phyloP scores from a whole-genome alignment of 352 stramenopile species.

The Aphanomyces cochlioides region DNA sequence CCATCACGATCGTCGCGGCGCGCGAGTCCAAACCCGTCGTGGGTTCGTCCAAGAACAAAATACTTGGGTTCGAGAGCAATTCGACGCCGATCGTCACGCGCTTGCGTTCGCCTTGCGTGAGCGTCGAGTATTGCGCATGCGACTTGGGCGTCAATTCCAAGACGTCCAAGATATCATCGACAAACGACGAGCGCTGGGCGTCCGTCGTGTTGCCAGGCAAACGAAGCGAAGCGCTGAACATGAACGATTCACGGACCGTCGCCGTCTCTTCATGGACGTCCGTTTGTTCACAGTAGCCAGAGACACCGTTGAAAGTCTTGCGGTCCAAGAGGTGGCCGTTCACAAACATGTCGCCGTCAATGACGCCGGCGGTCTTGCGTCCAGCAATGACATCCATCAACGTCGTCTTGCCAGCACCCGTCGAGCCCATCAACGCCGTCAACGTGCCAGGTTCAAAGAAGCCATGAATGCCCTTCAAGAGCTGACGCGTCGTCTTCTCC shows the following conservation, averaged over 20 bases:
- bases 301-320: slow-evolving; percentile 27
- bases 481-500: slow-evolving; percentile 46
- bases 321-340: slow-evolving; percentile 28
- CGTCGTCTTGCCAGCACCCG: slow-evolving; percentile 30
- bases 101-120: slow-evolving; percentile 81
- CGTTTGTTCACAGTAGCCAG: slow-evolving; percentile 34
- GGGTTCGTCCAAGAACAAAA: slow-evolving; percentile 94
- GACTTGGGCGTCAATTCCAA: slow-evolving; percentile 54
- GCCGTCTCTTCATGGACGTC: slow-evolving; percentile 33
- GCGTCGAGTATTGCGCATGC: not conserved
- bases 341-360: slow-evolving; percentile 29
- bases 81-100: slow-evolving; percentile 91
- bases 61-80: slow-evolving; percentile 90
- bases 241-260: slow-evolving; percentile 25
- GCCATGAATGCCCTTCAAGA: slow-evolving; percentile 31
- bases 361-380: slow-evolving; percentile 28
- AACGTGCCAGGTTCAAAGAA: slow-evolving; percentile 33
- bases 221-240: slow-evolving; percentile 26
- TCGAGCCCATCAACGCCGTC: slow-evolving; percentile 44
- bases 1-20: slow-evolving; percentile 86
- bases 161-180: slow-evolving; percentile 44
- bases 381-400: slow-evolving; percentile 31
- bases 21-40: slow-evolving; percentile 89
- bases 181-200: slow-evolving; percentile 36
- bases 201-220: slow-evolving; percentile 34